Base-by-base conservation (phyloP, 441 rosid genomes). In the Aquilaria agallochum region DNA sequence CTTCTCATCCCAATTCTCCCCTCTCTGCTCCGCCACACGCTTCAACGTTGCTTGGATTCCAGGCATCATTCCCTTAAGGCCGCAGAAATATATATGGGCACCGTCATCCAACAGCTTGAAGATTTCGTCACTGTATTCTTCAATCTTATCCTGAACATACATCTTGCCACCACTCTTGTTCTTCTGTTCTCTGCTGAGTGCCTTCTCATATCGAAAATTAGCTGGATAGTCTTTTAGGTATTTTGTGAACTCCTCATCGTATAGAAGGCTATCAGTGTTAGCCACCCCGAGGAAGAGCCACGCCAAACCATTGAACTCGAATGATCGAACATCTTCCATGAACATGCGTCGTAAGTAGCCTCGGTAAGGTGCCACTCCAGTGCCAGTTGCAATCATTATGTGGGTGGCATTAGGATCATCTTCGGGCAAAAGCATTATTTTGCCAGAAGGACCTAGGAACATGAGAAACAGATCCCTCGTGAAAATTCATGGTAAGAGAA, bases 271-370 rank as follows among this genome's bases (percentile, higher is more conserved):
- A 77, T 95, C 99, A 1, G 78, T 66, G 77, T 95, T 95, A 73
- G 99, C 99, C 40, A 91, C 99, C 20, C 99, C 99, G 13, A 95
- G 97, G 81, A 95, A 95, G 53, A 95, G 99, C 99, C 99, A 91
- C 0, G 97, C 78, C 53, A 95, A 96, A 62, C 99, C 97, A 2
- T 83, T 75, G 69, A 86, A 95, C 79, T 91, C 89, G 79, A 74
- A 91, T 2, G 58, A 80, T 0, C 86, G 88, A 58, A 95, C 91
- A 12, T 80, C 65, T 75, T 95, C 99, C 97, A 91, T 91, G 70
- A 95, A 95, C 97, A 95, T 95, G 9, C 99, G 96, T 12, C 97
- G 82, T 44, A 95, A 81, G 72, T 95, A 95, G 27, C 92, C 97
- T 77, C 99, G 82, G 69, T 14, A 95, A 31, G 99, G 99, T 61